Percentiles rank a stretch among this genome's conserved stretches.
Conservation (phyloP, 2,329 filamentous ascomycete genomes). For the Apiospora hydei region DNA sequence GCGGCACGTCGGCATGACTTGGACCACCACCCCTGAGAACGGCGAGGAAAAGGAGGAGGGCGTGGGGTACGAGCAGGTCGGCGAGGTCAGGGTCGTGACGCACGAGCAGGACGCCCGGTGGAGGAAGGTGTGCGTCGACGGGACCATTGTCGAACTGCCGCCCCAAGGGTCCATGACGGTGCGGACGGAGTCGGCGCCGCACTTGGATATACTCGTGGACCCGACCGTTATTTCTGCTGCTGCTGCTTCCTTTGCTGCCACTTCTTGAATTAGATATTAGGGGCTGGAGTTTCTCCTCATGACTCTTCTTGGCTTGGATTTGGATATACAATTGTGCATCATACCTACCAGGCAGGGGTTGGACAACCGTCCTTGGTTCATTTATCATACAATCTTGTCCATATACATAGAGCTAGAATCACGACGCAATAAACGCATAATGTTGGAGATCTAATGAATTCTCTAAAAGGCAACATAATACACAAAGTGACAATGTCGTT, state of each 20-base stretch:
- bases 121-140: slow-evolving; percentile 91
- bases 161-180: slow-evolving; percentile 76
- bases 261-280: not conserved
- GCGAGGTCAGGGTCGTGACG: slow-evolving; percentile 71
- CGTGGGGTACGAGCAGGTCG: slow-evolving; percentile 76
- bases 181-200: slow-evolving; percentile 51
- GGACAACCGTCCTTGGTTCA: not conserved
- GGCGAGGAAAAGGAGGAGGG: slow-evolving; percentile 37
- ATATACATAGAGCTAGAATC: not conserved
- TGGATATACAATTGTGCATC: not conserved
- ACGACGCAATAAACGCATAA: not conserved
- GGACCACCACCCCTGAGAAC: slow-evolving; percentile 41
- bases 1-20: slow-evolving; percentile 59
- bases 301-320: not conserved
- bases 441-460: not conserved
- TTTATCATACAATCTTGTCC: not conserved
- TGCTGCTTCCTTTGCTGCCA: not conserved
- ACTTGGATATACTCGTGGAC: slow-evolving; percentile 55
- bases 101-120: slow-evolving; percentile 74
- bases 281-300: not conserved
- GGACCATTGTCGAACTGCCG: slow-evolving; percentile 80
- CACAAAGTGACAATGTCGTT: not conserved
- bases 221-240: slow-evolving; percentile 24
- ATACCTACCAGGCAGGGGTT: not conserved
- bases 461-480: not conserved